Conservation (phyloP, 495 filamentous ascomycete species). For the Sporormia fimetaria region DNA sequence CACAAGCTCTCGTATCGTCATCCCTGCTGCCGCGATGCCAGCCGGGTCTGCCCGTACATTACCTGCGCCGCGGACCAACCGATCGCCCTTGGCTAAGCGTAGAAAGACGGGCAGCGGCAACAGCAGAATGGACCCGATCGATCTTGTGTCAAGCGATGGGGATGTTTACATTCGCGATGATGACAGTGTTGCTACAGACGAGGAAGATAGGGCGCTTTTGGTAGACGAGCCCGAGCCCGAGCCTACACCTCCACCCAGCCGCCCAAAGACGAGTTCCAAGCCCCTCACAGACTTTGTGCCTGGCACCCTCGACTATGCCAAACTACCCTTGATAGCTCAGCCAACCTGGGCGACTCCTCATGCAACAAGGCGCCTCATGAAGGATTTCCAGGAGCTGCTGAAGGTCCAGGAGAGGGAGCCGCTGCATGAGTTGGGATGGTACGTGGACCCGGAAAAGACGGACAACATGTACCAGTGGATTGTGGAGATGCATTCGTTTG, state of each 20-base stretch:
- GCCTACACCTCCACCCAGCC: constrained; percentile 9
- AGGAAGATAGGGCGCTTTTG: constrained; percentile 43
- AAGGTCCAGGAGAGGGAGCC: constrained; percentile 52
- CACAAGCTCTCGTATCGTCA: constrained; percentile 30
- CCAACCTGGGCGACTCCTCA: constrained; percentile 58
- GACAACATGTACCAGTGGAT: constrained; percentile 87
- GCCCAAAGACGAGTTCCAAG: constrained; percentile 18
- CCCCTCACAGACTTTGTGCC: constrained; percentile 54
- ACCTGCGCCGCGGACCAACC: too few relatives aligned
- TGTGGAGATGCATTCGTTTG: constrained; percentile 79
- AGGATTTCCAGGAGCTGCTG: constrained; percentile 49
- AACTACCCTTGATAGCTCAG: constrained; percentile 45
- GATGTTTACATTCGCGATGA: constrained; percentile 24
- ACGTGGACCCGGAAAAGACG: constrained; percentile 50
- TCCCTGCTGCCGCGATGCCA: too few relatives aligned
- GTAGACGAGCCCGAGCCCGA: constrained; percentile 22
- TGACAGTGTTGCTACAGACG: constrained; percentile 41
- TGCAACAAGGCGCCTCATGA: constrained; percentile 52
- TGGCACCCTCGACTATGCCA: constrained; percentile 45
- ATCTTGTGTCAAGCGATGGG: constrained; percentile 24
- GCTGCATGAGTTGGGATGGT: constrained; percentile 72
- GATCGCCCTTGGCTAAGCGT: constrained; percentile 12
- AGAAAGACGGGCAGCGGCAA: constrained; percentile 27
- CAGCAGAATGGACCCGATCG: constrained; percentile 20
- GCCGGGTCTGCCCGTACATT: too few relatives aligned